These are phyloP conservation scores for Phytophthora fragariaefolia DNA, from an alignment of 352 stramenopile species.

Conservation along the genomic window DNA sequence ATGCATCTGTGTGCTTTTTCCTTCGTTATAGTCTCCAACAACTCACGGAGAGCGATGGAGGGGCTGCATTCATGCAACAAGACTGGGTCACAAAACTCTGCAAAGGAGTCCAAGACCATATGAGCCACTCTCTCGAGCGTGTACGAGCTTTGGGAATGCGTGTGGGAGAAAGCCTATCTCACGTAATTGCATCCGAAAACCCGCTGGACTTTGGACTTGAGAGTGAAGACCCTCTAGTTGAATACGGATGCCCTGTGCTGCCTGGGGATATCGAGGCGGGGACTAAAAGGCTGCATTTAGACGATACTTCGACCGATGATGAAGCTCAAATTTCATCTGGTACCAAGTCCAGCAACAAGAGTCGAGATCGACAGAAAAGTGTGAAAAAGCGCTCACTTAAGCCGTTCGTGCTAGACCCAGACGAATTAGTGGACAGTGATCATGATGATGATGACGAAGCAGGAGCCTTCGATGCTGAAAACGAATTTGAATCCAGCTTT, in stretches of 20 bases:
- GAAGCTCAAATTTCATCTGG: background rate
- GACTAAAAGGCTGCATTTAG: constrained; percentile 20
- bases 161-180: constrained; percentile 70
- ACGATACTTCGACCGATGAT: constrained; percentile 8
- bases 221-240: constrained; percentile 45
- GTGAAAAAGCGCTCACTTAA: constrained; percentile 23
- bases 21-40: constrained; percentile 59
- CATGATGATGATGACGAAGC: constrained; percentile 48
- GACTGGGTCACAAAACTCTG: constrained; percentile 76
- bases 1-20: constrained; percentile 70
- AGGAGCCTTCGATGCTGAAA: constrained; percentile 23
- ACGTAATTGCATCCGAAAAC: constrained; percentile 65
- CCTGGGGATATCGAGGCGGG: constrained; percentile 33
- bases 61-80: constrained; percentile 33
- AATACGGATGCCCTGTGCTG: constrained; percentile 39
- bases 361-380: constrained; percentile 14
- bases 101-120: constrained; percentile 78
- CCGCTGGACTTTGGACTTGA: constrained; percentile 67
- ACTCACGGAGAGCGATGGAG: constrained; percentile 26
- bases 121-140: constrained; percentile 67
- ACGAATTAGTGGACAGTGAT: constrained; percentile 69
- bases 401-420: constrained; percentile 55
- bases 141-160: constrained; percentile 71
- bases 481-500: constrained; percentile 32
- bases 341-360: background rate